Evolutionary conservation across 164 flowering plant genomes (phyloP), one percentile per base, ranked within the genome.

Genomic region (Macadamia tetraphylla): DNA sequence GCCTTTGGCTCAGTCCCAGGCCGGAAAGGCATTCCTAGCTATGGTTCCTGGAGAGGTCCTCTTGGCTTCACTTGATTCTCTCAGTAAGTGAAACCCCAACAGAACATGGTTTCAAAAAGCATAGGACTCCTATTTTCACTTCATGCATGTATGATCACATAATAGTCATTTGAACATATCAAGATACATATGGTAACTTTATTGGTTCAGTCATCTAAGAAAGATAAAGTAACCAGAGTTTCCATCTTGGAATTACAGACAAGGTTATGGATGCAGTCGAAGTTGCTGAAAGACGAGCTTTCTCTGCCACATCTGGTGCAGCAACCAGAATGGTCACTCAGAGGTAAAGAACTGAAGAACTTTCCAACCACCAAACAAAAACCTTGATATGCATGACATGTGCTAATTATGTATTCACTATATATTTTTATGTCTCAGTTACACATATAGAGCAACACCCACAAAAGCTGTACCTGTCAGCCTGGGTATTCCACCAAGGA

Each of bases 31-130:
- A 17, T 78, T 94, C 70, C 67, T 90, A 1, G 42, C 80, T 70
- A 78, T 79, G 88, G 83, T 83, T 72, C 96, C 97, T 5, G 96
- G 98, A 57, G 84, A 94, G 67, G 92, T 88, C 65, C 84, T 94
- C 61, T 70, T 91, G 74, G 98, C 93, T 67, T 85, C 98, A 7
- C 89, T 94, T 12, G 97, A 91, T 82, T 90, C 88, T 42, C 76
- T 91, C 71, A 84, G 97, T 94, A 83, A 86, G 97, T 86, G 9
- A n/a, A 44, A 53, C n/a, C 32, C n/a, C 17, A 11, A 53, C 2
- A 12, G 29, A 1, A 57, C 30, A 18, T 18, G 30, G 11, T 57
- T 18, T 18, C 59, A 57, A 23, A 23, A 57, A 18, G 29, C 23
- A 11, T 46, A 46, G 51, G 51, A 46, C 40, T 2, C 23, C 23